Conservation (phyloP, 345 rosid species). For the Excoecaria cochinchinensis region DNA sequence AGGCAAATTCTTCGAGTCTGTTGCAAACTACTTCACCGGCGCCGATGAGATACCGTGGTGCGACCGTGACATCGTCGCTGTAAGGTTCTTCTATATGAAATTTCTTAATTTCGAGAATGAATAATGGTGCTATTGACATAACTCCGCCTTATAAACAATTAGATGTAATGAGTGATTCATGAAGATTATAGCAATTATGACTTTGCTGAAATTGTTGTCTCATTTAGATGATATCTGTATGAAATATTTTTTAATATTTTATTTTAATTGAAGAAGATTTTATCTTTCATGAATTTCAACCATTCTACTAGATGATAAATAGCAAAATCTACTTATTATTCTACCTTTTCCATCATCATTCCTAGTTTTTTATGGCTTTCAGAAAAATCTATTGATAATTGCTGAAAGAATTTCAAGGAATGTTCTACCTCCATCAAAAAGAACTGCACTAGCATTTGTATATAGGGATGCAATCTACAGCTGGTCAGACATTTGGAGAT, state of each 20-base stretch:
- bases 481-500: neutral
- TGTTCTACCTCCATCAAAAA: neutral
- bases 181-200: neutral
- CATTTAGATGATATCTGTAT: too few relatives aligned
- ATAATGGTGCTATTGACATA: too few relatives aligned
- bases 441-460: neutral
- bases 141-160: too few relatives aligned
- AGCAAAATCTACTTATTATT: neutral
- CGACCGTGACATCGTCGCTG: constrained; percentile 64
- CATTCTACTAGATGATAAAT: neutral
- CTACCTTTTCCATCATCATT: neutral
- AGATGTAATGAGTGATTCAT: too few relatives aligned
- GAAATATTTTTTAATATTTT: neutral
- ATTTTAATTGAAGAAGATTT: neutral
- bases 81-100: constrained; percentile 20
- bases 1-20: constrained; percentile 24
- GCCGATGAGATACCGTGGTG: constrained; percentile 75
- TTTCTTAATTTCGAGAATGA: neutral
- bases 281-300: neutral
- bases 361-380: neutral
- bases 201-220: neutral
- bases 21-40: constrained; percentile 48
- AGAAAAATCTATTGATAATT: neutral
- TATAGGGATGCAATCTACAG: neutral
- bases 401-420: neutral